Percentiles rank a stretch among this genome's conserved stretches.
These are phyloP conservation scores for Trypethelium eluteriae DNA, from an alignment of 495 filamentous ascomycete species.

Conservation along the genomic window DNA sequence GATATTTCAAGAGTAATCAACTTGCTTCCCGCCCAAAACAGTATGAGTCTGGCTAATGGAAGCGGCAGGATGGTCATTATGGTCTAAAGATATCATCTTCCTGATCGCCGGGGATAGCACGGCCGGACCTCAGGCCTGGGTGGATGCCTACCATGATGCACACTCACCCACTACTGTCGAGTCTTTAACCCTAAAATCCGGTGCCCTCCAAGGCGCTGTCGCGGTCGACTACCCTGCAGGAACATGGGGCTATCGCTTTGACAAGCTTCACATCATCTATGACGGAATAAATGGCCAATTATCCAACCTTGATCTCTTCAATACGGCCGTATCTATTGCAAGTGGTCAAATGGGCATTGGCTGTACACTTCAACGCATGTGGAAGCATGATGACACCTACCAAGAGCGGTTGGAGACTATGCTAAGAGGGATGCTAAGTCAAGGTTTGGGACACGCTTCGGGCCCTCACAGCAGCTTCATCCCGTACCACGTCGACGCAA, in stretches of 20 bases:
- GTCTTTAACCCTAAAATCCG: conserved; percentile 82
- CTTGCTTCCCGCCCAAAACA: neutral
- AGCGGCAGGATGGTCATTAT: conserved; percentile 75
- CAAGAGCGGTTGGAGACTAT: conserved; percentile 77
- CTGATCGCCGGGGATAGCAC: conserved; percentile 81
- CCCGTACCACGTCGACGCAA: conserved; percentile 94
- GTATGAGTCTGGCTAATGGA: neutral
- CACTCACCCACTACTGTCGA: conserved; percentile 60
- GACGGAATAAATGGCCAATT: conserved; percentile 95
- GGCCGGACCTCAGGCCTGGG: conserved; percentile 90
- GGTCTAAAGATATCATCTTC: conserved; percentile 98
- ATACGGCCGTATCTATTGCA: conserved; percentile 82
- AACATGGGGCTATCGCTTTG: conserved; percentile 65
- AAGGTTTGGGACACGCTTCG: conserved; percentile 80
- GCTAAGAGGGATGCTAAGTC: conserved; percentile 85
- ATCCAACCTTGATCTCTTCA: conserved; percentile 91
- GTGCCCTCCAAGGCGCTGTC: conserved; percentile 83
- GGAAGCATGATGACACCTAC: conserved; percentile 75
- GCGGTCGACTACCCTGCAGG: conserved; percentile 78
- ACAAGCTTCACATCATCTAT: conserved; percentile 82
- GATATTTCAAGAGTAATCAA: conserved; percentile 77
- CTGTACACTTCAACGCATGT: conserved; percentile 76
- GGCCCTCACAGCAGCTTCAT: conserved; percentile 93
- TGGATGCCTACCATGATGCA: conserved; percentile 91
- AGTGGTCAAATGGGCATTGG: conserved; percentile 88